A percentile compares a stretch with the other conserved stretches of the same genome.
Evolutionary conservation across 768 basidiomycete species (phyloP).

Genomic region (Dioszegia aurantiaca): DNA sequence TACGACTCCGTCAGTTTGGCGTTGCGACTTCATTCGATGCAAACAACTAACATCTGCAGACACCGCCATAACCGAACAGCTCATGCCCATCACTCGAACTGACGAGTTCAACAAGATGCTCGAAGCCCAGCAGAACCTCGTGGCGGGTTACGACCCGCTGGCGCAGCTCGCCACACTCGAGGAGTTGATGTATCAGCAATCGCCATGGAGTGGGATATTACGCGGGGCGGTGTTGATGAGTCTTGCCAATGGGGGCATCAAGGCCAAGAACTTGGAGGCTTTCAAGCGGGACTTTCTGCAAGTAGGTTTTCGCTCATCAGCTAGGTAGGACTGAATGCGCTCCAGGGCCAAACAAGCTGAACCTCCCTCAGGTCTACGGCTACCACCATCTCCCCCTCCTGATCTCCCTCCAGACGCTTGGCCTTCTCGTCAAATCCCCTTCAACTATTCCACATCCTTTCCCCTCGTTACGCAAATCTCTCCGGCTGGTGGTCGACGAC

Average conservation of each 20-base stretch:
- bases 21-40: too few species aligned
- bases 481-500: slow-evolving; percentile 87
- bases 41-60: slow-evolving; percentile 58
- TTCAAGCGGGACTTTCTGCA: slow-evolving; percentile 90
- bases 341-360: slow-evolving; percentile 56
- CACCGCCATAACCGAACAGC: slow-evolving; percentile 86
- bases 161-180: slow-evolving; percentile 82
- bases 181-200: slow-evolving; percentile 81
- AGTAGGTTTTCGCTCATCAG: slow-evolving; percentile 64
- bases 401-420: slow-evolving; percentile 51
- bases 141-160: slow-evolving; percentile 82
- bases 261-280: slow-evolving; percentile 76
- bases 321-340: too few species aligned
- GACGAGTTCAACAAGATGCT: slow-evolving; percentile 86
- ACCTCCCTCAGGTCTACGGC: slow-evolving; percentile 64
- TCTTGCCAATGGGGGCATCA: slow-evolving; percentile 79
- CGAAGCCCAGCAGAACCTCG: slow-evolving; percentile 95
- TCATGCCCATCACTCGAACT: slow-evolving; percentile 77
- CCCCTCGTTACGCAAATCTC: slow-evolving; percentile 68
- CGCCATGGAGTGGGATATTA: slow-evolving; percentile 72
- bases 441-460: slow-evolving; percentile 63
- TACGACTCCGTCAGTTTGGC: slow-evolving; percentile 82
- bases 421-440: slow-evolving; percentile 64
- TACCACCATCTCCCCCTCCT: slow-evolving; percentile 59
- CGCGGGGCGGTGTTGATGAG: slow-evolving; percentile 82